These are phyloP conservation scores for Verticillium dahliae DNA, from an alignment of 2,329 filamentous ascomycete species.

Conservation along the genomic window DNA sequence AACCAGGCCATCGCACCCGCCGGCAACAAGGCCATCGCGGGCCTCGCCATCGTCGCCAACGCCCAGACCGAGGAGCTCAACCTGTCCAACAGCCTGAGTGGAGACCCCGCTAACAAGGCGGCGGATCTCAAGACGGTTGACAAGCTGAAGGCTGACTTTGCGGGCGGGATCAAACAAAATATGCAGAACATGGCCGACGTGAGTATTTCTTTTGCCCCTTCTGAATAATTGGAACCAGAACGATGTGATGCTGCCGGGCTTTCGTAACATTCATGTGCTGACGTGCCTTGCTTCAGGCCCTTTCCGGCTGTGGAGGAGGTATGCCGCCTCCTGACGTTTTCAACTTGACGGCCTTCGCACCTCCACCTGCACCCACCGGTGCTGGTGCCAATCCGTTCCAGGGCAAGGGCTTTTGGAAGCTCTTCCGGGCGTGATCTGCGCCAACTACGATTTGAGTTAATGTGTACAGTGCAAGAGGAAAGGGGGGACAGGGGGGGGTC, in stretches of 20 bases:
- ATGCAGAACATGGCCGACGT: slow-evolving; percentile 10
- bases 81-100: slow-evolving; percentile 7
- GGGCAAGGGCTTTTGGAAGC: too few species aligned
- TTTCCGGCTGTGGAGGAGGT: not conserved
- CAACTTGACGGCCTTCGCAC: not conserved
- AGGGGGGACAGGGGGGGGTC: too few species aligned
- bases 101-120: slow-evolving; percentile 2
- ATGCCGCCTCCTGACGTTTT: not conserved
- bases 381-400: too few species aligned
- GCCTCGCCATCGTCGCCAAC: slow-evolving; percentile 9
- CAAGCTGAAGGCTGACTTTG: slow-evolving; percentile 7
- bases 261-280: not conserved
- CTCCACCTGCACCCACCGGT: too few species aligned
- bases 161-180: slow-evolving; percentile 10
- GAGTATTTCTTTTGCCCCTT: not conserved
- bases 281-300: not conserved
- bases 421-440: too few species aligned
- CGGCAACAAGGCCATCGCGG: slow-evolving; percentile 5
- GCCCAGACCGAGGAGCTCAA: slow-evolving; percentile 8
- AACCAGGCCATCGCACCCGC: slow-evolving; percentile 9
- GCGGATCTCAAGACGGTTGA: slow-evolving; percentile 4
- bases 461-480: too few species aligned
- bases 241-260: not conserved
- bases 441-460: too few species aligned
- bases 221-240: too few species aligned